Percentiles rank a stretch among this genome's conserved stretches.
Evolutionary conservation across 495 filamentous ascomycete genomes (phyloP).

Genomic region (Penicillium manginii): DNA sequence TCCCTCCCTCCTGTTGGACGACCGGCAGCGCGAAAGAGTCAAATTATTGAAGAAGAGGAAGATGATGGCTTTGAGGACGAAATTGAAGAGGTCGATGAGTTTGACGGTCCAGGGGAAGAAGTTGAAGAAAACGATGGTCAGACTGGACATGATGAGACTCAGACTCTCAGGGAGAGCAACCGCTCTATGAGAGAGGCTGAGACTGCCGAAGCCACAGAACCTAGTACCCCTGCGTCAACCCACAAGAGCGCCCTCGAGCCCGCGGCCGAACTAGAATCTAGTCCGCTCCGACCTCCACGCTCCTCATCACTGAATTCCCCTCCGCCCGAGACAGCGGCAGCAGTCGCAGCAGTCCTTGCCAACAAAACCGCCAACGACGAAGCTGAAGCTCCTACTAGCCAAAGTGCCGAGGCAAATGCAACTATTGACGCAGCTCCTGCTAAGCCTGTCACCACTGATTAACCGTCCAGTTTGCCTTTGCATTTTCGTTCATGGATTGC

Average conservation of each 20-base stretch:
- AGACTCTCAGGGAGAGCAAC: constrained; percentile 6
- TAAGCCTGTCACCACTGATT: constrained; percentile 6
- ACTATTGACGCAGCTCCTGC: background rate
- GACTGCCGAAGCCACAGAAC: constrained; percentile 11
- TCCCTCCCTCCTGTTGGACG: constrained; percentile 51
- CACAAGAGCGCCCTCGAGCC: constrained; percentile 39
- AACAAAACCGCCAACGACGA: background rate
- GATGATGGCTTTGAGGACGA: constrained; percentile 70
- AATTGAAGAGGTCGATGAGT: constrained; percentile 72
- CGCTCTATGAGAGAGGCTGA: constrained; percentile 17
- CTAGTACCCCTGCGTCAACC: constrained; percentile 24
- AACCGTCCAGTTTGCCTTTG: constrained; percentile 11
- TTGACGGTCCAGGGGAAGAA: constrained; percentile 59
- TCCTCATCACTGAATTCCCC: constrained; percentile 42
- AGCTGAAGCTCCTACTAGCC: background rate
- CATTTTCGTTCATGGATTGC: constrained; percentile 7
- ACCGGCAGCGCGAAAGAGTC: constrained; percentile 60
- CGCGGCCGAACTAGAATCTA: constrained; percentile 38
- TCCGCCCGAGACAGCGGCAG: constrained; percentile 14
- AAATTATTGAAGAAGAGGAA: constrained; percentile 85
- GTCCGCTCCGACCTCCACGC: constrained; percentile 38
- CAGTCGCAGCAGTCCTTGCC: constrained; percentile 14
- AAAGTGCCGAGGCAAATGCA: background rate
- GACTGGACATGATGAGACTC: constrained; percentile 14
- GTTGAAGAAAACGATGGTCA: background rate